A percentile compares a stretch with the other conserved stretches of the same genome.
Evolutionary conservation across 2,329 filamentous ascomycete genomes (phyloP).

Genomic region (Fusarium redolens): DNA sequence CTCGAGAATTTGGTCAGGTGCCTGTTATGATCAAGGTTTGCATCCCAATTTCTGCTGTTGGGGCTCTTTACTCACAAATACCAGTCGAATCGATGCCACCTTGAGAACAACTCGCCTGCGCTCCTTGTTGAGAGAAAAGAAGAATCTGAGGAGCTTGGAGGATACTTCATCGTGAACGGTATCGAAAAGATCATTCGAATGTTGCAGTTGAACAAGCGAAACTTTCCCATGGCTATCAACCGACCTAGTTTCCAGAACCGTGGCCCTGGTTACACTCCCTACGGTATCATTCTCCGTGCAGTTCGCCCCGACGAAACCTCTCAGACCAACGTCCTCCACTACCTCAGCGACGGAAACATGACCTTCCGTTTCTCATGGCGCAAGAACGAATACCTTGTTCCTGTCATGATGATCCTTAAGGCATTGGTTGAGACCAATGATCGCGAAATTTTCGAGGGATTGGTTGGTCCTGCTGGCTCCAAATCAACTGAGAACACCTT

Average conservation of each 20-base stretch:
- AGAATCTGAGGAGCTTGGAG: slow-evolving; percentile 94
- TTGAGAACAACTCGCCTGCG: slow-evolving; percentile 85
- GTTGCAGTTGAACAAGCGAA: slow-evolving; percentile 88
- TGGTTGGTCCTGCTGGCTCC: slow-evolving; percentile 82
- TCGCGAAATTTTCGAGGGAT: slow-evolving; percentile 92
- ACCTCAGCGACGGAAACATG: slow-evolving; percentile 93
- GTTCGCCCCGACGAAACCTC: slow-evolving; percentile 98
- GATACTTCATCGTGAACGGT: slow-evolving; percentile 97
- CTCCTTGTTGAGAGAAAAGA: slow-evolving; percentile 88
- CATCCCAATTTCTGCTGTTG: neutral
- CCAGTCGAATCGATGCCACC: slow-evolving; percentile 89
- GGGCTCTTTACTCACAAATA: slow-evolving; percentile 25
- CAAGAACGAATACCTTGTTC: slow-evolving; percentile 96
- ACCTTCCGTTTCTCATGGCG: slow-evolving; percentile 98
- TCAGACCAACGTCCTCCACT: slow-evolving; percentile 96
- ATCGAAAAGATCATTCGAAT: slow-evolving; percentile 97
- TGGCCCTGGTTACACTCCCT: slow-evolving; percentile 87
- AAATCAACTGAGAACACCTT: slow-evolving; percentile 89
- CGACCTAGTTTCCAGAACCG: slow-evolving; percentile 90
- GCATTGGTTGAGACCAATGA: slow-evolving; percentile 96
- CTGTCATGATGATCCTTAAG: slow-evolving; percentile 96
- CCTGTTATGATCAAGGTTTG: slow-evolving; percentile 92
- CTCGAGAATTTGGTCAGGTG: slow-evolving; percentile 86
- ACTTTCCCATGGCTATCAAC: slow-evolving; percentile 94
- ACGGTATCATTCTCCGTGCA: slow-evolving; percentile 89